A percentile compares a stretch with the other conserved stretches of the same genome.
Conservation (phyloP, 805 yeast genomes). For the Wickerhamomyces subpelliculosus region DNA sequence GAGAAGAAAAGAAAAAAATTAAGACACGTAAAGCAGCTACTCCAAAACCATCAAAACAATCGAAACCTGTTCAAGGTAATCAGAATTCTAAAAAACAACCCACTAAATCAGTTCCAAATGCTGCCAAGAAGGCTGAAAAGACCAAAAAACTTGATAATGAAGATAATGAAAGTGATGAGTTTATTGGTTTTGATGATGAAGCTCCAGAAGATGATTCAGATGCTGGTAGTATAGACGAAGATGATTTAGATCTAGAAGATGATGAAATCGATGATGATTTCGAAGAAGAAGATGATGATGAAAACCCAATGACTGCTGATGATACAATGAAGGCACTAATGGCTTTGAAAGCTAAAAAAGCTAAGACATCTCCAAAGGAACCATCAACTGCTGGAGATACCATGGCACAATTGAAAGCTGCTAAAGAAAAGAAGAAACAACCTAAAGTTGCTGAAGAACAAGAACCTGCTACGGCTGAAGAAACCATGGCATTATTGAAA, state of each 20-base stretch:
- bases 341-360: conserved; percentile 30
- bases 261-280: conserved; percentile 4
- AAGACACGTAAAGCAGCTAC: conserved; percentile 6
- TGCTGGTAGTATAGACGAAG: conserved; percentile 15
- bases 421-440: conserved; percentile 14
- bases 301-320: conserved; percentile 25
- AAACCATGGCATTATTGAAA: conserved; percentile 28
- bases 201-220: conserved; percentile 17
- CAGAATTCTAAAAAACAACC: conserved; percentile 9
- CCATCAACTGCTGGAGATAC: conserved; percentile 32
- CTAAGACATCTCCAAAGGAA: conserved; percentile 15
- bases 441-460: conserved; percentile 11
- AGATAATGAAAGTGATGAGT: conserved; percentile 21
- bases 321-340: conserved; percentile 39
- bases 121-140: conserved; percentile 3
- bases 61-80: conserved; percentile 31
- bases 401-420: conserved; percentile 33
- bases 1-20: conserved; percentile 27
- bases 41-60: conserved; percentile 15
- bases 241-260: conserved; percentile 22
- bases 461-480: conserved; percentile 26
- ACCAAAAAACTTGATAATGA: conserved; percentile 5
- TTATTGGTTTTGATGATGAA: conserved; percentile 13
- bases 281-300: conserved; percentile 13
- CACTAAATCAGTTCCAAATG: conserved; percentile 7